Conservation (phyloP, 371 early-diverging fungal species). For the Basidiobolus meristosporus region DNA sequence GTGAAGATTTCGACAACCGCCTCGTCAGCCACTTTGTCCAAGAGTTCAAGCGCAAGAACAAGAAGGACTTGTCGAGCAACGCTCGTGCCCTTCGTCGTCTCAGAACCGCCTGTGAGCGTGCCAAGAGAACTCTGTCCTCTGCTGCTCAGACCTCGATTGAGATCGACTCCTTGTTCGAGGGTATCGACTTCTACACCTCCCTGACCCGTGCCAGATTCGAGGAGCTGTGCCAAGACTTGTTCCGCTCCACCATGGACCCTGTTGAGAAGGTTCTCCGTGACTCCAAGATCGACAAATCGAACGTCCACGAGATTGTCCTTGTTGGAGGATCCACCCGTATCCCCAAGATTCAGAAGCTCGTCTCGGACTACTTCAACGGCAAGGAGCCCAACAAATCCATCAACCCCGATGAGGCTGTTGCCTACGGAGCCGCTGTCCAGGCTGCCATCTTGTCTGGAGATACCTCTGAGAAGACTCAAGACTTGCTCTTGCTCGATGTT, state of each 20-base stretch:
- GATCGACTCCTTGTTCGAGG: slow-evolving; percentile 83
- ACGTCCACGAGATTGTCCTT: slow-evolving; percentile 91
- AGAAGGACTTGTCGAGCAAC: no score
- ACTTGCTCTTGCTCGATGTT: slow-evolving; percentile 71
- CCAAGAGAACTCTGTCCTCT: no score
- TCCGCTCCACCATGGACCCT: slow-evolving; percentile 85
- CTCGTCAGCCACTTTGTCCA: no score
- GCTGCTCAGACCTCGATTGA: slow-evolving; percentile 28
- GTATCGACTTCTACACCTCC: slow-evolving; percentile 82
- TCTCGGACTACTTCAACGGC: slow-evolving; percentile 94
- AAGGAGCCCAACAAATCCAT: slow-evolving; percentile 93
- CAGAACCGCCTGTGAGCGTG: no score
- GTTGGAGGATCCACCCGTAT: slow-evolving; percentile 99
- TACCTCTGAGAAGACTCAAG: no score
- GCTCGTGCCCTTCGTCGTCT: no score
- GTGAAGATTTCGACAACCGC: no score
- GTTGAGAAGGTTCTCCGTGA: slow-evolving; percentile 91
- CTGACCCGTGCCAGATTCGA: slow-evolving; percentile 96
- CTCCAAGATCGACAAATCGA: slow-evolving; percentile 81
- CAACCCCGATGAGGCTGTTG: slow-evolving; percentile 98
- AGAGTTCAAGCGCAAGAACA: no score
- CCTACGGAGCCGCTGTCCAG: slow-evolving; percentile 97
- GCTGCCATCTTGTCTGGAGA: slow-evolving; percentile 92
- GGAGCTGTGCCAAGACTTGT: slow-evolving; percentile 86
- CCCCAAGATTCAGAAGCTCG: slow-evolving; percentile 96